Evolutionary conservation across 345 rosid species (phyloP).

Genomic region (Brassica carinata): DNA sequence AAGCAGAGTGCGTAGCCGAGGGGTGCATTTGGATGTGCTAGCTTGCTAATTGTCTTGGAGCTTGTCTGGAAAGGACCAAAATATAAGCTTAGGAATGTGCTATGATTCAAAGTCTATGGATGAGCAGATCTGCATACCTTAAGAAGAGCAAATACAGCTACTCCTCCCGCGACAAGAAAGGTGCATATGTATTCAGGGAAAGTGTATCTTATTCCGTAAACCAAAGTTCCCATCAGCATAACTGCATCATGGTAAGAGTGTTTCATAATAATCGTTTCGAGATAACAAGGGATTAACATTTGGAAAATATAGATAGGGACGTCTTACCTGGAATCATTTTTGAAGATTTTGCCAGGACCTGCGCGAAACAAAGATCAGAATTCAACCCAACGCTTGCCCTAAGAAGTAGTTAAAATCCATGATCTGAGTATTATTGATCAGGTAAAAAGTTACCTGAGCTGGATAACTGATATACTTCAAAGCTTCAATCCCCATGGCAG

Average conservation of each 20-base stretch:
- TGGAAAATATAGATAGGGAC: not conserved
- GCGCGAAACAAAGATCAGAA: constrained; percentile 37
- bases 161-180: constrained; percentile 95
- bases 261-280: not conserved
- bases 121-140: constrained; percentile 52
- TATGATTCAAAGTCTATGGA: not conserved
- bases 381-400: not conserved
- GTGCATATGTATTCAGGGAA: constrained; percentile 77
- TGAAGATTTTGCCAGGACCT: constrained; percentile 94
- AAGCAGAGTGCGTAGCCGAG: constrained; percentile 88
- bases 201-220: constrained; percentile 84
- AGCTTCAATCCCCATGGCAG: constrained; percentile 95
- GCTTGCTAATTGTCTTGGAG: constrained; percentile 84
- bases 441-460: constrained; percentile 61
- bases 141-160: constrained; percentile 76
- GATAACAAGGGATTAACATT: not conserved
- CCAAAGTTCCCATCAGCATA: constrained; percentile 90
- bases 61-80: constrained; percentile 60
- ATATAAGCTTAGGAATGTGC: not conserved
- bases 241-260: constrained; percentile 49
- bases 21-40: constrained; percentile 96
- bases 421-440: not conserved
- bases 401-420: not conserved
- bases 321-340: constrained; percentile 93
- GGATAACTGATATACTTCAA: constrained; percentile 93